Conservation (phyloP, 192 early-diverging fungal species). For the Coemansia sp. region DNA sequence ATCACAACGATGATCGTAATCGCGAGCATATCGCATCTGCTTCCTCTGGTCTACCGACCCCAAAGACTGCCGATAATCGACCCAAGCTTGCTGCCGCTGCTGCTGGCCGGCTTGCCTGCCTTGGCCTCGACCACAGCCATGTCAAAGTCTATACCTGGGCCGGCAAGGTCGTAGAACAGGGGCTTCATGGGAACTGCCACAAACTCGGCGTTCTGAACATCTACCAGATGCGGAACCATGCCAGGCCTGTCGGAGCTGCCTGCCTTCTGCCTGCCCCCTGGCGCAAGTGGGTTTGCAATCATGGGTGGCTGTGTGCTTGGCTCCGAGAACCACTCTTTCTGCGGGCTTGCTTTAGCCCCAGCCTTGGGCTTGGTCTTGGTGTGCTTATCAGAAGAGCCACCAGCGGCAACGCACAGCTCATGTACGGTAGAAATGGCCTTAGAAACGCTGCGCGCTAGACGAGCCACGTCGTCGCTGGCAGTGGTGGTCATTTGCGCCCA, state of each 20-base stretch:
- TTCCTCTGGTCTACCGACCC: conserved; percentile 7
- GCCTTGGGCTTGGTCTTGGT: background rate
- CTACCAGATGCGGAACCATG: conserved; percentile 29
- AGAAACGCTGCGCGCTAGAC: conserved; percentile 1
- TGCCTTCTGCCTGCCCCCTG: background rate
- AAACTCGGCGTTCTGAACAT: conserved; percentile 16
- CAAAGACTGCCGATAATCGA: conserved; percentile 49
- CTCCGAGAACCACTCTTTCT: conserved; percentile 8
- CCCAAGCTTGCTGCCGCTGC: conserved; percentile 31
- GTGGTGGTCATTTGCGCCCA: conserved; percentile 13
- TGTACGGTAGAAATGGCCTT: conserved; percentile 12
- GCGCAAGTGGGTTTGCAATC: conserved; percentile 7
- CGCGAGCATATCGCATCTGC: background rate
- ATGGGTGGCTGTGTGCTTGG: conserved; percentile 12
- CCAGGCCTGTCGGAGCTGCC: background rate
- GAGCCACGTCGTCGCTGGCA: conserved; percentile 3
- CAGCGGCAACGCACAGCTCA: conserved; percentile 2
- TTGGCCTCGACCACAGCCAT: conserved; percentile 19
- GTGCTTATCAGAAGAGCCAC: background rate
- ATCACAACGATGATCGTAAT: too few relatives aligned
- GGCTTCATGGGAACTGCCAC: conserved; percentile 41
- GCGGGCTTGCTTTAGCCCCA: background rate
- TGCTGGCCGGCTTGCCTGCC: conserved; percentile 20
- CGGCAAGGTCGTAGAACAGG: conserved; percentile 53
- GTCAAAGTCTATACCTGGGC: conserved; percentile 45